Evolutionary conservation across 108 stramenopile genomes (phyloP).

Genomic region (Nitzschia putrida): DNA sequence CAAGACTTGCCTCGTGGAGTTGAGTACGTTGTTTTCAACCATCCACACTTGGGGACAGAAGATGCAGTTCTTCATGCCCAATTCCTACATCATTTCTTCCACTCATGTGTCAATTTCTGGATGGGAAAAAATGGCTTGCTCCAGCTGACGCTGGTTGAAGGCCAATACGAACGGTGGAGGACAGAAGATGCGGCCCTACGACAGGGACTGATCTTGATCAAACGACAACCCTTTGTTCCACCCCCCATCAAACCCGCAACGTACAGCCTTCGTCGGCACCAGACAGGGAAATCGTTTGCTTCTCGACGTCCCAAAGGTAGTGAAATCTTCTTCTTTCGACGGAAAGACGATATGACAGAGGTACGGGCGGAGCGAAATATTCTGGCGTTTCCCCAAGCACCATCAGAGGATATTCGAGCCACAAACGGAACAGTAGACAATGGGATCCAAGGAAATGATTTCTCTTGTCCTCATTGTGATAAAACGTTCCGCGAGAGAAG

Average conservation of each 20-base stretch:
- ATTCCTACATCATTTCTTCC: slow-evolving; percentile 80
- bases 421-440: background rate
- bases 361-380: background rate
- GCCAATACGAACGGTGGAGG: slow-evolving; percentile 77
- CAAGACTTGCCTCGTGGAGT: background rate
- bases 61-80: slow-evolving; percentile 65
- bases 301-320: slow-evolving; percentile 51
- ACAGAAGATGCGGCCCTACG: slow-evolving; percentile 55
- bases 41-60: slow-evolving; percentile 88
- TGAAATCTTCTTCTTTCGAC: slow-evolving; percentile 72
- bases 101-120: slow-evolving; percentile 55
- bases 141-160: slow-evolving; percentile 69
- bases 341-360: slow-evolving; percentile 26
- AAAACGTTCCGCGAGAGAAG: slow-evolving; percentile 67
- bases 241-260: slow-evolving; percentile 44
- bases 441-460: background rate
- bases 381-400: no score
- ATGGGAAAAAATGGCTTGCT: slow-evolving; percentile 51
- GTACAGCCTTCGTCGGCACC: slow-evolving; percentile 76
- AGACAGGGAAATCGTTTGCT: slow-evolving; percentile 81
- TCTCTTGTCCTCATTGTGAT: slow-evolving; percentile 64
- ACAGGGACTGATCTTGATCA: slow-evolving; percentile 60
- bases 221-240: slow-evolving; percentile 52
- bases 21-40: slow-evolving; percentile 81
- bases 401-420: no score